Conservation (phyloP, 495 filamentous ascomycete genomes). For the Niebla homalea region DNA sequence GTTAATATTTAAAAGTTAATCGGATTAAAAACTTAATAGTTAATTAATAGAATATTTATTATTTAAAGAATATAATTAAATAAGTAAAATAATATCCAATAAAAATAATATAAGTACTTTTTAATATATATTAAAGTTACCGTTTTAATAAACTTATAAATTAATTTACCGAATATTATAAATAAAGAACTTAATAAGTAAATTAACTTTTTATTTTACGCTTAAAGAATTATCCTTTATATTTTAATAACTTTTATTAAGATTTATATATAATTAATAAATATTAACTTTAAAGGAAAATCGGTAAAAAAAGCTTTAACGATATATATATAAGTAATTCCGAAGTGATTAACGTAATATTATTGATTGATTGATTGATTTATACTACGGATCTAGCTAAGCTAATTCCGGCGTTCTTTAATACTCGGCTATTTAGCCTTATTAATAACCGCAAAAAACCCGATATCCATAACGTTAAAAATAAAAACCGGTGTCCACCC, state of each 20-base stretch:
- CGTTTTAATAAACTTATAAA: neutral
- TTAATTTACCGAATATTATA: neutral
- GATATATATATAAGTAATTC: conserved; percentile 10
- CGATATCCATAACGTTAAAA: too few species aligned
- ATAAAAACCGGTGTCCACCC: too few species aligned
- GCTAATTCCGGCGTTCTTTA: too few species aligned
- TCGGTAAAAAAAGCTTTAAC: conserved; percentile 14
- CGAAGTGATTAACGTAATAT: neutral
- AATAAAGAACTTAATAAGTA: neutral
- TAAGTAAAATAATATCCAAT: neutral
- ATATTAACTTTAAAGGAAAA: conserved; percentile 12
- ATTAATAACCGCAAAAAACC: too few species aligned
- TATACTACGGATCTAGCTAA: too few species aligned
- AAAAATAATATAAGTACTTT: neutral
- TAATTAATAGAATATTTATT: neutral
- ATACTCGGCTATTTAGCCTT: too few species aligned
- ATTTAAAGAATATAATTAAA: neutral
- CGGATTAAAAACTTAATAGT: neutral
- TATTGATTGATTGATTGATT: too few species aligned
- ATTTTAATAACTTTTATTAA: conserved; percentile 8
- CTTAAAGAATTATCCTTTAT: neutral
- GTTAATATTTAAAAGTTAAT: neutral
- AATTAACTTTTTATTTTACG: neutral
- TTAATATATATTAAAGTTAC: neutral
- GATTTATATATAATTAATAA: conserved; percentile 12